phyloP scores from a whole-genome alignment of 345 rosid species.

The Linum lewisii region DNA sequence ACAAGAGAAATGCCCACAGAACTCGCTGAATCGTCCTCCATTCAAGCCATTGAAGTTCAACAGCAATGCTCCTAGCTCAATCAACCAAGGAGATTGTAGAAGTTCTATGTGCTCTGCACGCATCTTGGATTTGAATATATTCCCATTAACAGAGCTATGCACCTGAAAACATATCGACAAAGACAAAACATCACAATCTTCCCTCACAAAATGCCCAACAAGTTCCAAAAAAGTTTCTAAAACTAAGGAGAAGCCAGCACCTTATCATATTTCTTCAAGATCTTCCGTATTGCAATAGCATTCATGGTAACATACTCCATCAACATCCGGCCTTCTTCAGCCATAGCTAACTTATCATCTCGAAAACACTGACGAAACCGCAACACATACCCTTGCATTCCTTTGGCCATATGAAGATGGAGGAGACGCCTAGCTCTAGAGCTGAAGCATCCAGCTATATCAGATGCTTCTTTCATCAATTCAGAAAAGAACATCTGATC shows the following conservation, averaged over 20 bases:
- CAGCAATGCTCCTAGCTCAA: conserved; percentile 85
- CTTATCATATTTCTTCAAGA: conserved; percentile 92
- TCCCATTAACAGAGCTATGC: conserved; percentile 74
- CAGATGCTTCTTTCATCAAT: conserved; percentile 75
- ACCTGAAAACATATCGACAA: conserved; percentile 28
- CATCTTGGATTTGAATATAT: conserved; percentile 71
- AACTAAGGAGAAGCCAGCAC: conserved; percentile 19
- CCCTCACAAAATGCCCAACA: not conserved
- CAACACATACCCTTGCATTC: conserved; percentile 54
- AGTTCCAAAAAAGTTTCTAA: not conserved
- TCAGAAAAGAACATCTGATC: conserved; percentile 79
- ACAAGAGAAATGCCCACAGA: conserved; percentile 48
- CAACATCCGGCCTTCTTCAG: conserved; percentile 66
- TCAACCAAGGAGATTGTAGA: conserved; percentile 89
- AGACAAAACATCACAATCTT: conserved; percentile 1
- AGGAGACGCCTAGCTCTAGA: conserved; percentile 73
- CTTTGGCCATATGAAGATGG: conserved; percentile 63
- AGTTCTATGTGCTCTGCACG: conserved; percentile 77
- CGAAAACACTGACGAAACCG: conserved; percentile 51
- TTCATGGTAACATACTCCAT: conserved; percentile 78
- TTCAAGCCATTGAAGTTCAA: conserved; percentile 53
- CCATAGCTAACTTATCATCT: conserved; percentile 42
- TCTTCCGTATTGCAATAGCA: conserved; percentile 76
- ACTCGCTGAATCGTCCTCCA: conserved; percentile 30
- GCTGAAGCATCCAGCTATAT: conserved; percentile 69